Conservation (phyloP, 495 filamentous ascomycete genomes). For the Daldinia caldariorum region DNA sequence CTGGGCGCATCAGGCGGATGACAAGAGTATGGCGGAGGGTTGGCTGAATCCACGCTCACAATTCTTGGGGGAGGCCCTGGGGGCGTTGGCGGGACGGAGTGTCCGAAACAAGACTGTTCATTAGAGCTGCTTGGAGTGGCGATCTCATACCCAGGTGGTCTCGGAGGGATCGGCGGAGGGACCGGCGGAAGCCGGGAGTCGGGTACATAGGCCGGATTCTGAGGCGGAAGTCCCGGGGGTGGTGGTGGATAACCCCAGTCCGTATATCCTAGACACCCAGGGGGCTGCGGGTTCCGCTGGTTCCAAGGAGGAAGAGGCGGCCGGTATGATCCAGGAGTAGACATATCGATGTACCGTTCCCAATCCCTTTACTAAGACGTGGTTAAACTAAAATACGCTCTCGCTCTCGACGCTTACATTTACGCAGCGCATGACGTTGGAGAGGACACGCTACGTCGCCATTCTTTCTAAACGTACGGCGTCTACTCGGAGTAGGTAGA, state of each 20-base stretch:
- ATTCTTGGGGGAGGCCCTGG: conserved; percentile 18
- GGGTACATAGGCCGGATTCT: conserved; percentile 14
- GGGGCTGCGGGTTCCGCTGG: conserved; percentile 31
- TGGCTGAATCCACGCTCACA: neutral
- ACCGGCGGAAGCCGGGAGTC: conserved; percentile 26
- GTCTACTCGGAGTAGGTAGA: neutral
- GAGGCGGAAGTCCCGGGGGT: conserved; percentile 16
- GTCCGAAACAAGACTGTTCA: conserved; percentile 4
- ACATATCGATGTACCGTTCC: conserved; percentile 18
- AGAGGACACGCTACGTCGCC: neutral
- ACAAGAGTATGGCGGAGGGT: neutral
- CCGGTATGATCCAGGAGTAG: conserved; percentile 17
- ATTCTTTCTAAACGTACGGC: neutral
- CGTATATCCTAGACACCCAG: conserved; percentile 15
- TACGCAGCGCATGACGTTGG: neutral
- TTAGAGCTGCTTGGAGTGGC: conserved; percentile 1
- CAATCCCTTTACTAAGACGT: conserved; percentile 1
- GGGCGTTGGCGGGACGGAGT: conserved; percentile 27
- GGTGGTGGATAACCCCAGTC: conserved; percentile 17
- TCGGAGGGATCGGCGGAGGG: conserved; percentile 40
- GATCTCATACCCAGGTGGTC: conserved; percentile 32
- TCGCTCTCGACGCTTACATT: conserved; percentile 12
- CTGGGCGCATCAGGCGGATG: neutral
- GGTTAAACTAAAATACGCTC: neutral
- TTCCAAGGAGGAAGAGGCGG: conserved; percentile 39